Evolutionary conservation across 805 yeast species (phyloP).

Genomic region (Ogataea degrootiae): DNA sequence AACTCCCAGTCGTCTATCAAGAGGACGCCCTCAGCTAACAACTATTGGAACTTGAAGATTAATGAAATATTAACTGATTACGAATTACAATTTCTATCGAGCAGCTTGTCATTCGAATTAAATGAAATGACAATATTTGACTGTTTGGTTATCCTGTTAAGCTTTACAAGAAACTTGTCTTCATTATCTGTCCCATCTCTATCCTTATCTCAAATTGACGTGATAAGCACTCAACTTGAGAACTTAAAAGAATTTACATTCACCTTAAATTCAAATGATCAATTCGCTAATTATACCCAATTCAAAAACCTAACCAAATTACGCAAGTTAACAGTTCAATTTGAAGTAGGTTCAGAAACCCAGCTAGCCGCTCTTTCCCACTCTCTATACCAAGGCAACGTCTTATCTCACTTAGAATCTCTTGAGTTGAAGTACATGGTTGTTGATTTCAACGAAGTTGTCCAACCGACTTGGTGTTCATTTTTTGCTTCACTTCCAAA

Average conservation of each 20-base stretch:
- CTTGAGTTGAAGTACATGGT: conserved; percentile 17
- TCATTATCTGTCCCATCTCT: conserved; percentile 9
- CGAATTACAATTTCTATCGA: conserved; percentile 8
- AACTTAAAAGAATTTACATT: conserved; percentile 7
- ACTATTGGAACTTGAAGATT: conserved; percentile 12
- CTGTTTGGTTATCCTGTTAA: conserved; percentile 9
- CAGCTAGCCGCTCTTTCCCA: conserved; percentile 9
- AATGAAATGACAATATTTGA: conserved; percentile 14
- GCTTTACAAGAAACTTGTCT: conserved; percentile 12
- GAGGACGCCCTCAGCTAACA: background rate
- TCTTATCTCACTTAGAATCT: conserved; percentile 7
- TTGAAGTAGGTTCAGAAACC: conserved; percentile 18
- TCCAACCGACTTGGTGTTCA: conserved; percentile 24
- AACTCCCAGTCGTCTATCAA: background rate
- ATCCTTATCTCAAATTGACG: conserved; percentile 1
- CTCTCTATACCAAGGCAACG: conserved; percentile 3
- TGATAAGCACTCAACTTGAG: background rate
- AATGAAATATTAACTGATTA: conserved; percentile 5
- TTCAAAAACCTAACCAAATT: conserved; percentile 6
- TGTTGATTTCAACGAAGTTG: conserved; percentile 21
- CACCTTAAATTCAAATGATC: conserved; percentile 2
- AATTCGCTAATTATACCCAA: conserved; percentile 1
- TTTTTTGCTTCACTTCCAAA: conserved; percentile 17
- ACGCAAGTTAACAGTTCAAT: conserved; percentile 14
- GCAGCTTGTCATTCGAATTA: conserved; percentile 3